Evolutionary conservation across 768 basidiomycete species (phyloP), one percentile per base, ranked within the genome.

Genomic region (Coprinopsis cinerea): DNA sequence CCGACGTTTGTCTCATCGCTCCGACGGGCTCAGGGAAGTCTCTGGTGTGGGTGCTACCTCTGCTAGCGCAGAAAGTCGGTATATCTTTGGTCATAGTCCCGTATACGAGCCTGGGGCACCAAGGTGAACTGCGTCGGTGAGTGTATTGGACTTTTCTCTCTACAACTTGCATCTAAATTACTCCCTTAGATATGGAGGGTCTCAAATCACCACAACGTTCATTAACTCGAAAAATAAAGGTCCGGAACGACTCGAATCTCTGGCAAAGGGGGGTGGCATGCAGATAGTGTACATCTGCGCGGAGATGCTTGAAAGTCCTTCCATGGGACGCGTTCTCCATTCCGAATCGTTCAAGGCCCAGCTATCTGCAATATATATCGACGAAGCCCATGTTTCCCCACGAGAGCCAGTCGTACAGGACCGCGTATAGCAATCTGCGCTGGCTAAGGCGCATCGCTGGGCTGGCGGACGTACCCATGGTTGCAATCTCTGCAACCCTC

Each of bases 291-390:
- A 58, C 48, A 54, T 53, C 0, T 63, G 62, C 35, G 54, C 56
- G 0, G 62, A 63, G 39, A 63, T 63, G 62, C 56, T 61, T 22
- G 59, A 63, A 28, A 60, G 52, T n/a, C 60, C 60, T 9, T 22
- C 53, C 2, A 51, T 60, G 47, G 61, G 58, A 0, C 36, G 44
- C 1, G 51, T 61, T 11, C 15, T 61, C 0, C 49, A 60, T 44
- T 56, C 58, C 0, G 24, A 41, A 2, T 43, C 51, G 14, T 63
- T 57, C 47, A 23, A 42, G 20, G 48, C 56, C 0, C 53, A 54
- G 1, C 28, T 63, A 5, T 61, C 60, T 6, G 59, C 44, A 2
- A 35, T 61, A 6, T 60, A 60, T 30, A 47, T 63, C 26, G 57
- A 63, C 32, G 59, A 63, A 24, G 55, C 55, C 11, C 59, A 60